These are phyloP conservation scores for Suhomyces canberraensis DNA, from an alignment of 805 yeast genomes.

Conservation along the genomic window DNA sequence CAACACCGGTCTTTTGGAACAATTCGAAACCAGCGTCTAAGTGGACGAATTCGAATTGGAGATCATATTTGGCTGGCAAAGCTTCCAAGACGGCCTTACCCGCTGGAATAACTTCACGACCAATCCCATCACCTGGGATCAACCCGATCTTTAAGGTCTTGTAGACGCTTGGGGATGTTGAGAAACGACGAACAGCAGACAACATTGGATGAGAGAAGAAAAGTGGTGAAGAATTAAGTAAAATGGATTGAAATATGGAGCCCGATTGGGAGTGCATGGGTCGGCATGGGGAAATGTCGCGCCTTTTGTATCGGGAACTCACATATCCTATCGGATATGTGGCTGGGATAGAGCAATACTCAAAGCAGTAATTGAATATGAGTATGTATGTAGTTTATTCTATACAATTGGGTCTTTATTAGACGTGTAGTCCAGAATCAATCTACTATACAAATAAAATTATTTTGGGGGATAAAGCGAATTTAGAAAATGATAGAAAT, in stretches of 20 bases:
- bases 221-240: not conserved
- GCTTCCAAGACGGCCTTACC: constrained; percentile 85
- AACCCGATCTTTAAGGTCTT: constrained; percentile 51
- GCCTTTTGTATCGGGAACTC: no score
- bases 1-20: constrained; percentile 92
- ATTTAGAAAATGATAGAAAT: no score
- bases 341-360: no score
- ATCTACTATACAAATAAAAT: no score
- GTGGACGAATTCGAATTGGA: constrained; percentile 81
- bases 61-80: constrained; percentile 70
- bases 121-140: constrained; percentile 98
- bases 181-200: constrained; percentile 28
- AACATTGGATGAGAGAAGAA: constrained; percentile 13
- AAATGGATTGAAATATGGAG: no score
- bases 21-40: constrained; percentile 93
- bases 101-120: constrained; percentile 96
- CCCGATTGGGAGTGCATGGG: not conserved
- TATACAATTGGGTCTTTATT: no score
- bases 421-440: no score
- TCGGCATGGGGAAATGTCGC: no score
- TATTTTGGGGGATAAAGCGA: no score
- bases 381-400: no score
- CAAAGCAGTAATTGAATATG: no score
- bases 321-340: no score
- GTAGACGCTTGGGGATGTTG: constrained; percentile 28